phyloP scores from a whole-genome alignment of 2,329 filamentous ascomycete genomes.

The Septoria linicola region DNA sequence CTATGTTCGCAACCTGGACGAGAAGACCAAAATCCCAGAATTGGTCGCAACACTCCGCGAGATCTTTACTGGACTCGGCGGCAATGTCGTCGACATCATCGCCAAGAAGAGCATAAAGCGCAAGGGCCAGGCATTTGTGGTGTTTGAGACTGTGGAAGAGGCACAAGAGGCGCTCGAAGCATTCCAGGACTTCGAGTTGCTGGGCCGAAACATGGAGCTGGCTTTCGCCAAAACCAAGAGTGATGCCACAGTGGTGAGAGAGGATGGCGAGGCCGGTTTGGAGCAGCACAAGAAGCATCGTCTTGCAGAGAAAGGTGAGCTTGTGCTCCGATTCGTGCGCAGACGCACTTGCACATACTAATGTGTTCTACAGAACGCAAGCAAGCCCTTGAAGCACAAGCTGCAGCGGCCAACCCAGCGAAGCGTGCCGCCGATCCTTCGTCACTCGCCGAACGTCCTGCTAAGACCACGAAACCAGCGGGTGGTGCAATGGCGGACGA shows the following conservation, averaged over 20 bases:
- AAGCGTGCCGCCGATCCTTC: slow-evolving; percentile 54
- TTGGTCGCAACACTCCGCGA: slow-evolving; percentile 71
- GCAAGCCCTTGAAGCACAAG: slow-evolving; percentile 76
- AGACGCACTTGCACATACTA: too few species aligned
- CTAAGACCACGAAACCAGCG: slow-evolving; percentile 69
- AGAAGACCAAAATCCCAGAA: slow-evolving; percentile 78
- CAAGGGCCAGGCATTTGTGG: slow-evolving; percentile 93
- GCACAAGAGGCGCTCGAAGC: slow-evolving; percentile 81
- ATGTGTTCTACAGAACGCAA: slow-evolving; percentile 67
- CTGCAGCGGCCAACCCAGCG: slow-evolving; percentile 57
- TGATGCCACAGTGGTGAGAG: slow-evolving; percentile 78
- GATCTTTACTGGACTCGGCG: slow-evolving; percentile 88
- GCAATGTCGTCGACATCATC: slow-evolving; percentile 77
- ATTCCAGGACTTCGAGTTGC: slow-evolving; percentile 87
- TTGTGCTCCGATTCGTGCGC: too few species aligned
- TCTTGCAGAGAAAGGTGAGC: slow-evolving; percentile 81
- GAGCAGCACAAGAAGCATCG: slow-evolving; percentile 82
- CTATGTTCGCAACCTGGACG: slow-evolving; percentile 76
- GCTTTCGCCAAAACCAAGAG: slow-evolving; percentile 79
- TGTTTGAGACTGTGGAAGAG: slow-evolving; percentile 80
- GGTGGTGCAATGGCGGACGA: slow-evolving; percentile 87
- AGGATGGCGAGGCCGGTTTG: slow-evolving; percentile 75
- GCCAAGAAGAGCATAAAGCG: slow-evolving; percentile 87
- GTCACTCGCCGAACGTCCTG: slow-evolving; percentile 52
- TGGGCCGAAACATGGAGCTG: slow-evolving; percentile 84